A percentile compares a stretch with the other conserved stretches of the same genome.
phyloP scores from a whole-genome alignment of 139 green algal species.

The Monoraphidium neglectum region DNA sequence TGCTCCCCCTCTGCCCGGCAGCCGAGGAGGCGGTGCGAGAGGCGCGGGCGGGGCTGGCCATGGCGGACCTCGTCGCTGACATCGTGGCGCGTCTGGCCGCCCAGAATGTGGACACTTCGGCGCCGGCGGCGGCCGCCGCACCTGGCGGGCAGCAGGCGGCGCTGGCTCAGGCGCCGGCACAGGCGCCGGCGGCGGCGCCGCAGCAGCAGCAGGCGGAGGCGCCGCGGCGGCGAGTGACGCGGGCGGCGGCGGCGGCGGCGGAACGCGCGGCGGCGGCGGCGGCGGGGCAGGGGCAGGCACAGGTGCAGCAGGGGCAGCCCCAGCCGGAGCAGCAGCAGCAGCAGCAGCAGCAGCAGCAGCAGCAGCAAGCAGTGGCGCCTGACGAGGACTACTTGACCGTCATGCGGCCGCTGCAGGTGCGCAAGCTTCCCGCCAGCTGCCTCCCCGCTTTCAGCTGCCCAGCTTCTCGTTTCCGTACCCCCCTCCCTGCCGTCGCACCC shows the following conservation, averaged over 20 bases:
- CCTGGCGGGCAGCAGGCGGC: neutral
- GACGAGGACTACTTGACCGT: too few relatives aligned
- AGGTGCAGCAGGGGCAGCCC: too few relatives aligned
- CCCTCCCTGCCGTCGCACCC: too few relatives aligned
- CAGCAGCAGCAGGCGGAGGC: neutral
- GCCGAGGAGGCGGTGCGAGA: conserved; percentile 14
- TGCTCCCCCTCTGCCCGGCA: neutral
- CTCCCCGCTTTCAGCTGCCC: too few relatives aligned
- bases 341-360: too few relatives aligned
- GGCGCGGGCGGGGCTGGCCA: conserved; percentile 19
- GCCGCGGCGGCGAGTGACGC: neutral
- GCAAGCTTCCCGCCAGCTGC: too few relatives aligned
- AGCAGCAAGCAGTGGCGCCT: too few relatives aligned
- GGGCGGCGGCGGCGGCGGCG: neutral
- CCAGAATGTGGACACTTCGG: neutral
- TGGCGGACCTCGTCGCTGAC: conserved; percentile 42
- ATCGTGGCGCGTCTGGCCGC: conserved; percentile 8
- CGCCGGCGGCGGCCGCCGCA: neutral
- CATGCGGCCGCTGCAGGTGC: too few relatives aligned
- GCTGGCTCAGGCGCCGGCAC: neutral
- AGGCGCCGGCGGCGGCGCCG: neutral
- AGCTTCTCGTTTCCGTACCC: too few relatives aligned
- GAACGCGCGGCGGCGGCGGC: neutral
- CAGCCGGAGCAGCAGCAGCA: too few relatives aligned
- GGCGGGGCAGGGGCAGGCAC: neutral